Evolutionary conservation across 441 rosid genomes (phyloP).

Genomic region (Gossypium schwendimanii): DNA sequence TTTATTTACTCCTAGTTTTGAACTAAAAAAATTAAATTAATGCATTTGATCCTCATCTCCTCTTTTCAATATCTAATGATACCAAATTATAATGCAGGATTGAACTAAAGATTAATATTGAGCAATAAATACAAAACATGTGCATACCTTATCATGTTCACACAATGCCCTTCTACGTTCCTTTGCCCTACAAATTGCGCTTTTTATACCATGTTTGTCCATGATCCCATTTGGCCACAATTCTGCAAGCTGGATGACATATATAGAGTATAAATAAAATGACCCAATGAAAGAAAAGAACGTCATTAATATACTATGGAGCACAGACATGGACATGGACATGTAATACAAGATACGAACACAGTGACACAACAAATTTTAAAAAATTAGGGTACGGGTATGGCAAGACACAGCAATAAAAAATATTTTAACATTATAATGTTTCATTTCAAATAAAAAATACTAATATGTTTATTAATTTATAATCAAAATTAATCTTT

Average conservation of each 20-base stretch:
- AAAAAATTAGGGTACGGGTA: too few relatives aligned
- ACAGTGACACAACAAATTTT: too few relatives aligned
- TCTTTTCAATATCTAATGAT: neutral
- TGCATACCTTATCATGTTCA: slow-evolving; percentile 20
- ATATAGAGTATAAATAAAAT: neutral
- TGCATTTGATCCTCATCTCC: neutral
- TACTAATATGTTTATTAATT: too few relatives aligned
- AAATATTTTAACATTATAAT: too few relatives aligned
- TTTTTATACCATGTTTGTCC: slow-evolving; percentile 31
- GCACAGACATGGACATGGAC: too few relatives aligned
- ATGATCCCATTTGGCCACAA: slow-evolving; percentile 35
- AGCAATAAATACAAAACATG: slow-evolving; percentile 1
- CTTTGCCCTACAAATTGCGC: slow-evolving; percentile 31
- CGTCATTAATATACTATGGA: neutral
- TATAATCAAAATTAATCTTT: too few relatives aligned
- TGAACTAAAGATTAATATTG: neutral
- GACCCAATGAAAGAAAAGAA: neutral
- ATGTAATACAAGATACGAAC: too few relatives aligned
- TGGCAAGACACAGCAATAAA: too few relatives aligned
- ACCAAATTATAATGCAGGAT: neutral
- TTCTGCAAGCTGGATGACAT: slow-evolving; percentile 28
- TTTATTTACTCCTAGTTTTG: neutral
- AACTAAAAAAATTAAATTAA: neutral
- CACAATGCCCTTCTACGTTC: slow-evolving; percentile 24
- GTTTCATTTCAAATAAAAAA: too few relatives aligned